phyloP scores from a whole-genome alignment of 345 rosid species.

The Euphorbia peplus region DNA sequence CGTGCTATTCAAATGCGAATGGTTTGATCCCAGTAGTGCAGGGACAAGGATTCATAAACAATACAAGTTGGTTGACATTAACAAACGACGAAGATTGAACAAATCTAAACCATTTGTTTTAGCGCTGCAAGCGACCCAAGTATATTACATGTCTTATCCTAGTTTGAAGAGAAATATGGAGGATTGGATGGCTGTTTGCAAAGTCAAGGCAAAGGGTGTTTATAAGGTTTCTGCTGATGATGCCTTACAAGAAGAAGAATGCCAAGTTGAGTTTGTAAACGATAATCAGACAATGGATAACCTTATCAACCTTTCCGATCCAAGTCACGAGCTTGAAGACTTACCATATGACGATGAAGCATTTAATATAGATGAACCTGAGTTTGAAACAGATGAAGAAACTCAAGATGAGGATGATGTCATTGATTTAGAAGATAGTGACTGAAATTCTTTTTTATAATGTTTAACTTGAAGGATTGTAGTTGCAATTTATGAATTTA shows the following conservation, averaged over 20 bases:
- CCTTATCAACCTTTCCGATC: background rate
- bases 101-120: background rate
- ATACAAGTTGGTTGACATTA: background rate
- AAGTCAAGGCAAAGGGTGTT: no score
- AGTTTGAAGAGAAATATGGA: background rate
- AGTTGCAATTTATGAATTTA: no score
- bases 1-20: background rate
- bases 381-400: background rate
- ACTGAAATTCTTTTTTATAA: no score
- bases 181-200: background rate
- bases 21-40: background rate
- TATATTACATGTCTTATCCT: background rate
- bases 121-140: background rate
- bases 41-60: background rate
- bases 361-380: background rate
- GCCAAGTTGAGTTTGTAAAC: background rate
- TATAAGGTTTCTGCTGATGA: no score
- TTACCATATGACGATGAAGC: background rate
- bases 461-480: no score
- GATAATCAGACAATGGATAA: background rate
- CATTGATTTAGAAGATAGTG: no score
- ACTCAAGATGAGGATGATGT: no score
- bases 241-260: background rate
- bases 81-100: background rate
- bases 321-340: background rate